Base-by-base conservation (phyloP, 2,329 filamentous ascomycete species). In the Didymellaceae sp. region DNA sequence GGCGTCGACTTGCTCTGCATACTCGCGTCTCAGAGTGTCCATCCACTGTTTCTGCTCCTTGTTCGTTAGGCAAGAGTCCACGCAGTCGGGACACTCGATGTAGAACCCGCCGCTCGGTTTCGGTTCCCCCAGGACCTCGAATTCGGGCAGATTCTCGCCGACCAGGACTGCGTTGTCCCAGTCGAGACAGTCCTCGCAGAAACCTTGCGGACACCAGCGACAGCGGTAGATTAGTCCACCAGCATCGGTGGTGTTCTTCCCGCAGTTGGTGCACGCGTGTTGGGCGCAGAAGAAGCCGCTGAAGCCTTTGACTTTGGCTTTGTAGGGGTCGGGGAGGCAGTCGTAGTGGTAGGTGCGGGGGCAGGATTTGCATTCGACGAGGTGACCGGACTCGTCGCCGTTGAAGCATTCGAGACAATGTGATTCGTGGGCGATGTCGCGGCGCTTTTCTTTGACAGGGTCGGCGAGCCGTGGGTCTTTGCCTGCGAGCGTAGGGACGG, bases 181-280 rank as follows among this genome's bases (percentile, higher is more conserved):
- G 38, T 84, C 77, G 0, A 86, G 62, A 58, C 83, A 86, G 34
- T 84, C 79, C 46, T 86, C 83, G 58, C 83, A 86, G 58, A 76
- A 85, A 0, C 78, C 82, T 2, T 70, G 68, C 21, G 80, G 76
- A 54, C 83, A 86, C 74, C 76, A 82, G 7, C 80, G 74, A 59
- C 83, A 86, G 17, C 79, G 75, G 62, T 78, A 80, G 20, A 80
- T 73, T 48, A 81, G 66, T 10, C 78, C 78, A 1, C 78, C 78
- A 2, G 76, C 78, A 25, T 79, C 75, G 0, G 66, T 66, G 0
- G 81, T 82, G 47, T 79, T 80, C 58, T 80, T 80, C 2, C 70
- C 68, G 52, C 83, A 86, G 31, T 80, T 77, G 2, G 59, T 66
- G 54, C 83, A 86, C 33, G 76, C 67, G 56, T 86, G 83, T 34